Conservation (phyloP, 352 stramenopile genomes). For the Globisporangium heterothallicum region DNA sequence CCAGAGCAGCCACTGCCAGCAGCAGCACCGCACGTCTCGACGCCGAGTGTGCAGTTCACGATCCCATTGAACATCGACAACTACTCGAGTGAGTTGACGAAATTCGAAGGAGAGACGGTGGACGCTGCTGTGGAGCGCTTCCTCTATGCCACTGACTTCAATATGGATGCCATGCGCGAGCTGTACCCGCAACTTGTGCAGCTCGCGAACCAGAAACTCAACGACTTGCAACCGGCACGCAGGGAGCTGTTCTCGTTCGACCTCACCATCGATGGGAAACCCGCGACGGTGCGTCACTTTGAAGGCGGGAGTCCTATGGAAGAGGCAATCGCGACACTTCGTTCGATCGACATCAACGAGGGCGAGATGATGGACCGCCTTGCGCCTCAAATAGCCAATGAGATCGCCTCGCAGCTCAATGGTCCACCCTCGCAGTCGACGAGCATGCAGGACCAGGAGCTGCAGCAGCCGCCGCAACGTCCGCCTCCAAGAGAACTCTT, state of each 20-base stretch:
- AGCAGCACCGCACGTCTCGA: slow-evolving; percentile 8
- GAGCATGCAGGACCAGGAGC: neutral
- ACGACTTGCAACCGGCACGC: slow-evolving; percentile 41
- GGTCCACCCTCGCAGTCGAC: neutral
- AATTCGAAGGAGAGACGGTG: slow-evolving; percentile 52
- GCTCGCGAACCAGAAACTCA: slow-evolving; percentile 54
- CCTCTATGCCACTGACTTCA: slow-evolving; percentile 50
- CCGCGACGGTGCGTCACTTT: slow-evolving; percentile 61
- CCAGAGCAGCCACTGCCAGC: slow-evolving; percentile 2
- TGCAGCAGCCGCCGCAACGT: slow-evolving; percentile 8
- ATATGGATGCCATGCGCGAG: slow-evolving; percentile 55
- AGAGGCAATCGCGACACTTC: slow-evolving; percentile 50
- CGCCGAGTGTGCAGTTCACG: slow-evolving; percentile 46
- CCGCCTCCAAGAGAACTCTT: slow-evolving; percentile 43
- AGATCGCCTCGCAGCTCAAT: slow-evolving; percentile 50
- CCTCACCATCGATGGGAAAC: slow-evolving; percentile 43
- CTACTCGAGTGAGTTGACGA: slow-evolving; percentile 40
- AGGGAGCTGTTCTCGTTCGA: slow-evolving; percentile 57
- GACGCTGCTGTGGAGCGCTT: slow-evolving; percentile 64
- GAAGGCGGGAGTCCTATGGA: slow-evolving; percentile 49
- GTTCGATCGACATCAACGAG: slow-evolving; percentile 35
- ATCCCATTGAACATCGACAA: slow-evolving; percentile 57
- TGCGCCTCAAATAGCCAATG: slow-evolving; percentile 50
- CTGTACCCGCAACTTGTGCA: slow-evolving; percentile 55
- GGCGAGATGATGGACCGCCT: slow-evolving; percentile 47